These are phyloP conservation scores for Kandelia obovata DNA, from an alignment of 345 rosid genomes.

Conservation along the genomic window DNA sequence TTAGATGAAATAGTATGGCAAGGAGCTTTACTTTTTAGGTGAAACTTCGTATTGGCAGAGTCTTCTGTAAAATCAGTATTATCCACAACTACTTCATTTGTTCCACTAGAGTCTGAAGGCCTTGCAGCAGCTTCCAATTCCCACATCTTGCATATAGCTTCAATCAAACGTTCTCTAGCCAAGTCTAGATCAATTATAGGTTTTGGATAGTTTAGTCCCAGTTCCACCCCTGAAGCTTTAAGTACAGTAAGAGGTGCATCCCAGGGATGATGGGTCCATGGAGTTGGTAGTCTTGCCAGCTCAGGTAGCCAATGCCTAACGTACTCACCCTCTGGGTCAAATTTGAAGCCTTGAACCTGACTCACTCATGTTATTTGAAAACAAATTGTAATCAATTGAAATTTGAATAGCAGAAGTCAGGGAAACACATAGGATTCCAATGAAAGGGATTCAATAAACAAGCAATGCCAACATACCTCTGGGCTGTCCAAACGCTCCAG, in stretches of 20 bases:
- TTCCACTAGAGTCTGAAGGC: slow-evolving; percentile 32
- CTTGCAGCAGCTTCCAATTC: slow-evolving; percentile 61
- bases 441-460: slow-evolving; percentile 9
- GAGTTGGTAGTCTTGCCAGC: slow-evolving; percentile 80
- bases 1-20: slow-evolving; percentile 52
- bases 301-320: slow-evolving; percentile 92
- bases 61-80: slow-evolving; percentile 44
- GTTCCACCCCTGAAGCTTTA: slow-evolving; percentile 67
- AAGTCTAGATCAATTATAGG: slow-evolving; percentile 71
- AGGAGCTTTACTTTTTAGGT: slow-evolving; percentile 35
- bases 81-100: slow-evolving; percentile 63
- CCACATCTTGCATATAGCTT: slow-evolving; percentile 81
- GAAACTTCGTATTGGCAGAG: slow-evolving; percentile 34
- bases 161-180: slow-evolving; percentile 55
- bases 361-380: slow-evolving; percentile 11
- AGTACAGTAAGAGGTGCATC: slow-evolving; percentile 65
- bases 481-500: slow-evolving; percentile 88
- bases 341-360: slow-evolving; percentile 80
- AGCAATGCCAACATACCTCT: slow-evolving; percentile 39
- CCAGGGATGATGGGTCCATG: slow-evolving; percentile 97
- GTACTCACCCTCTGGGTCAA: slow-evolving; percentile 81
- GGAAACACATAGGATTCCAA: background rate
- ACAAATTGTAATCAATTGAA: slow-evolving; percentile 6
- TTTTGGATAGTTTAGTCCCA: slow-evolving; percentile 61
- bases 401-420: background rate